Conservation (phyloP, 768 basidiomycete genomes). For the Lentinula boryana region DNA sequence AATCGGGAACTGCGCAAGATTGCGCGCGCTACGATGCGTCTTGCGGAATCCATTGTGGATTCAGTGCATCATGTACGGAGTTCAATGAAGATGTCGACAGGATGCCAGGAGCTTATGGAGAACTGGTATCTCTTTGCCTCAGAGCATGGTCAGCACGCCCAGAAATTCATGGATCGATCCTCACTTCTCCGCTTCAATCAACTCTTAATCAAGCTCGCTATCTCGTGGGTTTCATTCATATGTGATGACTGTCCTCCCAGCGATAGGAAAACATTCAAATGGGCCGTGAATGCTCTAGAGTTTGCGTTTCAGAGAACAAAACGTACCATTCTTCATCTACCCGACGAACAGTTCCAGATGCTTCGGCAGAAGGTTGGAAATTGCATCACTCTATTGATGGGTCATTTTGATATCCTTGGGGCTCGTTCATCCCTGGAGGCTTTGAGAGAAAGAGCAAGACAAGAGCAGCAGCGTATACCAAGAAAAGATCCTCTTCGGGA, state of each 20-base stretch:
- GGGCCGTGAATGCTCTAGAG: conserved; percentile 95
- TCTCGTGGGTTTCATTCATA: conserved; percentile 98
- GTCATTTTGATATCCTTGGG: conserved; percentile 97
- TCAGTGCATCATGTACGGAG: conserved; percentile 84
- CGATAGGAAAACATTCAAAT: conserved; percentile 93
- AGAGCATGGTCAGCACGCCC: conserved; percentile 88
- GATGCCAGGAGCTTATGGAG: conserved; percentile 80
- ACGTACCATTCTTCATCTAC: conserved; percentile 85
- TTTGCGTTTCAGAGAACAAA: conserved; percentile 86
- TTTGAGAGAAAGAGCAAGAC: conserved; percentile 82
- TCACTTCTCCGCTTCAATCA: conserved; percentile 73
- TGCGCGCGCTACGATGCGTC: conserved; percentile 77
- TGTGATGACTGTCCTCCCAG: conserved; percentile 97
- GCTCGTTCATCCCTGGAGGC: conserved; percentile 87
- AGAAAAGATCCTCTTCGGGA: conserved; percentile 40
- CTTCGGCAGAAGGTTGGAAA: conserved; percentile 87
- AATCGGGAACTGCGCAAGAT: conserved; percentile 90
- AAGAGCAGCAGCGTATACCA: conserved; percentile 44
- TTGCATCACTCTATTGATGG: conserved; percentile 95
- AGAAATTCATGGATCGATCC: conserved; percentile 78
- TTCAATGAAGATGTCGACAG: conserved; percentile 51
- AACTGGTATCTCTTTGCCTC: conserved; percentile 98
- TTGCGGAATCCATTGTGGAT: conserved; percentile 90
- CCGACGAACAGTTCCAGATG: conserved; percentile 84
- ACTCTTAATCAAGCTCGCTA: conserved; percentile 82